A percentile compares a stretch with the other conserved stretches of the same genome.
Evolutionary conservation across 805 yeast genomes (phyloP).

Genomic region (Dipodascopsis uninucleata): DNA sequence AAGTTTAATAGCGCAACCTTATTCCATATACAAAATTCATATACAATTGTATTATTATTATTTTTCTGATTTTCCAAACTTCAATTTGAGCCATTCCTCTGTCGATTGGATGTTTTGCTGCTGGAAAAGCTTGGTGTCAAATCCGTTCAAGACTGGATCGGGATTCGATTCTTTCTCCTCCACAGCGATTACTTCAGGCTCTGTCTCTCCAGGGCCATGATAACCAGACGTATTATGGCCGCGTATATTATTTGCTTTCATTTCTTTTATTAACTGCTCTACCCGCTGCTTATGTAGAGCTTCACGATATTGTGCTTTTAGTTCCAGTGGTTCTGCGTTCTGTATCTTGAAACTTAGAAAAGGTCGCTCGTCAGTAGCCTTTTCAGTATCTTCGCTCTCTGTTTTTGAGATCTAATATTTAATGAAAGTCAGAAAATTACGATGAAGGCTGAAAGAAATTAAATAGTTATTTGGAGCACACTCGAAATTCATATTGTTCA

Average conservation of each 20-base stretch:
- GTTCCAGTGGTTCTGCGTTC: conserved; percentile 6
- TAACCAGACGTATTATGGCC: neutral
- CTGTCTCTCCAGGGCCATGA: neutral
- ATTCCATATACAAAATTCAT: neutral
- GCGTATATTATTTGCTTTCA: neutral
- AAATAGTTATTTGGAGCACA: neutral
- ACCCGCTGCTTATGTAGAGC: conserved; percentile 2
- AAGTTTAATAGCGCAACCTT: no score
- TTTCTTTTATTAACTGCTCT: conserved; percentile 5
- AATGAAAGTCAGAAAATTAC: neutral
- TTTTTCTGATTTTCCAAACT: neutral
- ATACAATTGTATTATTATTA: no score
- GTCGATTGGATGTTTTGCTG: neutral
- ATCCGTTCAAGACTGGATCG: no score
- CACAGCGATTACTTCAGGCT: neutral
- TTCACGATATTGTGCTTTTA: conserved; percentile 4
- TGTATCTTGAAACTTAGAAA: conserved; percentile 1
- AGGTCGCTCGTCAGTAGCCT: neutral
- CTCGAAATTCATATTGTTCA: neutral
- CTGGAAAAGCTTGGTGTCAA: neutral
- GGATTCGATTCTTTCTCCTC: neutral
- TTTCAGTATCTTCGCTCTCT: neutral
- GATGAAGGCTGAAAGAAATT: neutral
- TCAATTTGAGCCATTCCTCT: conserved; percentile 2
- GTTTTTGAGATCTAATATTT: conserved; percentile 1